Evolutionary conservation across 2,329 filamentous ascomycete species (phyloP), one percentile per base, ranked within the genome.

Genomic region (Zopfia rhizophila): DNA sequence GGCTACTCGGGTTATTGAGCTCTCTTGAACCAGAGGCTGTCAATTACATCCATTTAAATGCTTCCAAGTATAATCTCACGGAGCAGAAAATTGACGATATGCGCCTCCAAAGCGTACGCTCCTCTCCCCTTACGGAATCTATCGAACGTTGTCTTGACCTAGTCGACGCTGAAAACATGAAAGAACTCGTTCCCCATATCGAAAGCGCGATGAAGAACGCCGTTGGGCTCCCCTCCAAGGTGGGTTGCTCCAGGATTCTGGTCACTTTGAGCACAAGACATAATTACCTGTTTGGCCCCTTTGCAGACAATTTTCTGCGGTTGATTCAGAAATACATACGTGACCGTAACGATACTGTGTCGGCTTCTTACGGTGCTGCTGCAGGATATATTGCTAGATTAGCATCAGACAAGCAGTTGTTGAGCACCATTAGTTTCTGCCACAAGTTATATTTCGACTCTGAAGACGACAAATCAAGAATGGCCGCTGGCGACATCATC

Each of bases 291-390:
- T 90, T 97, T 69, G 82, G 82, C 25, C 86, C 89, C 0, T 86
- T 92, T 61, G 87, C 90, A 10, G 84, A 89, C 52, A 78, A 81
- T 7, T 91, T 97, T 61, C 77, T 97, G 38, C 87, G 86, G 55
- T 69, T 91, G 7, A 81, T 96, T 53, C 85, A 91, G 61, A 93
- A 90, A 69, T 84, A 92, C 46, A 84, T 92, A 1, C 81, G 96
- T 37, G 94, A 99, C 68, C 87, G 89, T 53, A 99, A 99, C 64
- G 91, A 97, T 59, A 94, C 95, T 13, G 92, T 97, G 45, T 92
- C 89, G 64, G 88, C 89, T 51, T 89, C 89, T 2, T 99, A 97
- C 68, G 93, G 92, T 14, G 86, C 86, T 40, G 87, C 92, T 3
- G 84, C 91, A 16, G 94, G 93, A 0, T 97, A 97, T 67, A 79